phyloP scores from a whole-genome alignment of 257 asterid genomes.

The Gentiana straminea region DNA sequence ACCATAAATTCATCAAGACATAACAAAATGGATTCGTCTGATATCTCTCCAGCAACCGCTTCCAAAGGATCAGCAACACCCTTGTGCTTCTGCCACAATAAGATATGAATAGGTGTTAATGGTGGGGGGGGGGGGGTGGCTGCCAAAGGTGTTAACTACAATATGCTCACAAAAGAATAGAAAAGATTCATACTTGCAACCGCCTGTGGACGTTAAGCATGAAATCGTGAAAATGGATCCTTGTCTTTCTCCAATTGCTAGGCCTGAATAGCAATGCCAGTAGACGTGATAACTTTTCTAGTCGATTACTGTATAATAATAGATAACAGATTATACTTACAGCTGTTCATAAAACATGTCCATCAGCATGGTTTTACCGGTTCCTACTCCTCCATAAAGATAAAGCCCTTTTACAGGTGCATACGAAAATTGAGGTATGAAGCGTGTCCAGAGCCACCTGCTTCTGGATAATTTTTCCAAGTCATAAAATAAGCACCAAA shows the following conservation, averaged over 20 bases:
- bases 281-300: no score
- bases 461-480: constrained; percentile 36
- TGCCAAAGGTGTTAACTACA: no score
- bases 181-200: constrained; percentile 48
- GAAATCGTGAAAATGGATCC: constrained; percentile 94
- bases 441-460: constrained; percentile 95
- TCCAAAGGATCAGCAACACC: constrained; percentile 89
- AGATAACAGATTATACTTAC: constrained; percentile 27
- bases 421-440: constrained; percentile 41
- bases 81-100: constrained; percentile 64
- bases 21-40: constrained; percentile 73
- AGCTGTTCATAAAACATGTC: constrained; percentile 68
- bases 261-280: constrained; percentile 38
- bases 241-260: constrained; percentile 77
- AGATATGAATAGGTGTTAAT: background rate
- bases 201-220: constrained; percentile 91
- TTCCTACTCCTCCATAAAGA: constrained; percentile 96
- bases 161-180: no score
- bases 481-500: background rate
- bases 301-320: background rate
- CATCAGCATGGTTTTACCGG: constrained; percentile 97
- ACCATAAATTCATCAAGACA: constrained; percentile 98
- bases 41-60: constrained; percentile 83
- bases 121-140: background rate
- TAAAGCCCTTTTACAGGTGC: constrained; percentile 91